These are phyloP conservation scores for Umbelopsis vinacea DNA, from an alignment of 192 early-diverging fungal species.

Conservation along the genomic window DNA sequence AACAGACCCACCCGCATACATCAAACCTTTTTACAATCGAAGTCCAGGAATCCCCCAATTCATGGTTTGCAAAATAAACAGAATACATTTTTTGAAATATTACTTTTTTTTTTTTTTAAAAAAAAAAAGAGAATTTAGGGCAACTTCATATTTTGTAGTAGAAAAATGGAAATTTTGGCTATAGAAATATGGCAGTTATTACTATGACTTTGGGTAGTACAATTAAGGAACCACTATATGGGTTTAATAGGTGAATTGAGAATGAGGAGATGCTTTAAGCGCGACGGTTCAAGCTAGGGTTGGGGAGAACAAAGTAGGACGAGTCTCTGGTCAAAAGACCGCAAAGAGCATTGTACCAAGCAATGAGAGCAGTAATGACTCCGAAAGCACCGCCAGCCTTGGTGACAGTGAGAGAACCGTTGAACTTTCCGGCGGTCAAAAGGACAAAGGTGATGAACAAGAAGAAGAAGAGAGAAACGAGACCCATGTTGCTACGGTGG, in stretches of 20 bases:
- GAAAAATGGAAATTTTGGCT: no score
- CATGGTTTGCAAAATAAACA: no score
- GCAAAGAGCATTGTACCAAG: constrained; percentile 75
- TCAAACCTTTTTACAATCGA: no score
- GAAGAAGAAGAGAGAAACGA: constrained; percentile 70
- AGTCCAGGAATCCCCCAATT: no score
- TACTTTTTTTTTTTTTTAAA: no score
- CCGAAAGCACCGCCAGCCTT: constrained; percentile 76
- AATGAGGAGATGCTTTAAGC: neutral
- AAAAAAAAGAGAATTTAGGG: no score
- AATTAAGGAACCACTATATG: neutral
- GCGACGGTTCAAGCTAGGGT: constrained; percentile 21
- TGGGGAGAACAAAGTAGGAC: constrained; percentile 61
- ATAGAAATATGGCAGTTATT: no score
- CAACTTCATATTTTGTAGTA: no score
- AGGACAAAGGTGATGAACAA: constrained; percentile 72
- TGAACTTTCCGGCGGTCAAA: constrained; percentile 66
- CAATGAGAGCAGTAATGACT: constrained; percentile 72
- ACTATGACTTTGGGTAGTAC: no score
- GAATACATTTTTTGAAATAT: no score
- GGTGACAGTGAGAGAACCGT: constrained; percentile 44
- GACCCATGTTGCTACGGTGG: constrained; percentile 61
- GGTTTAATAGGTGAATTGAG: neutral
- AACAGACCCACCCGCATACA: no score
- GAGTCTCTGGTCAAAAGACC: constrained; percentile 59